Percentiles rank a stretch among this genome's conserved stretches.
Conservation (phyloP, 2,329 filamentous ascomycete genomes). For the Ophiostoma fasciatum region DNA sequence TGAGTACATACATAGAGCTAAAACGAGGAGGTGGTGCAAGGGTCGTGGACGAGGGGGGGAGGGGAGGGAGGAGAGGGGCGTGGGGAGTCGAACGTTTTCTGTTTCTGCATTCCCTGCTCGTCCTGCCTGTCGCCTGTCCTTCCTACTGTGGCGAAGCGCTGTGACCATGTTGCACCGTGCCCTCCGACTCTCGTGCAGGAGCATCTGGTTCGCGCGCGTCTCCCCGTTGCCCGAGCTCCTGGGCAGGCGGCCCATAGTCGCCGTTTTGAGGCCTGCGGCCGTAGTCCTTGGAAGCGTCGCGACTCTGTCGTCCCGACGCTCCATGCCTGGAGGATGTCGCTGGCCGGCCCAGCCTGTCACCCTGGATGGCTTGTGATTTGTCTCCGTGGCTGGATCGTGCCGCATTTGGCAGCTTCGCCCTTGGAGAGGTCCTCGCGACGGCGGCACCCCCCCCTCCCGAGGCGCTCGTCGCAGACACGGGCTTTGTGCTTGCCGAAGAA, state of each 20-base stretch:
- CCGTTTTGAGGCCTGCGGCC: neutral
- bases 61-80: too few species aligned
- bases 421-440: too few species aligned
- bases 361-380: neutral
- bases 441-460: neutral
- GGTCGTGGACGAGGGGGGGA: too few species aligned
- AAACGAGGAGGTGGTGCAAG: too few species aligned
- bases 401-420: neutral
- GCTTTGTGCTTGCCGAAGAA: neutral
- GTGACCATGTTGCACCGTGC: too few species aligned
- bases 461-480: too few species aligned
- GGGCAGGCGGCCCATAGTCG: neutral
- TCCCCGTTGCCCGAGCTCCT: conserved; percentile 3
- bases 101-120: too few species aligned
- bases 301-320: neutral
- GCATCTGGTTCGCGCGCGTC: neutral
- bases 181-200: neutral
- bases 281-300: neutral
- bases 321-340: neutral
- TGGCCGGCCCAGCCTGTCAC: neutral
- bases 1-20: too few species aligned
- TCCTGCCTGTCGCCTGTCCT: too few species aligned
- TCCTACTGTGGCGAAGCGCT: too few species aligned
- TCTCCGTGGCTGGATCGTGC: neutral
- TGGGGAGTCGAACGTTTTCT: too few species aligned